phyloP scores from a whole-genome alignment of 176 grass and related monocot species.

The Oryza rufipogon region DNA sequence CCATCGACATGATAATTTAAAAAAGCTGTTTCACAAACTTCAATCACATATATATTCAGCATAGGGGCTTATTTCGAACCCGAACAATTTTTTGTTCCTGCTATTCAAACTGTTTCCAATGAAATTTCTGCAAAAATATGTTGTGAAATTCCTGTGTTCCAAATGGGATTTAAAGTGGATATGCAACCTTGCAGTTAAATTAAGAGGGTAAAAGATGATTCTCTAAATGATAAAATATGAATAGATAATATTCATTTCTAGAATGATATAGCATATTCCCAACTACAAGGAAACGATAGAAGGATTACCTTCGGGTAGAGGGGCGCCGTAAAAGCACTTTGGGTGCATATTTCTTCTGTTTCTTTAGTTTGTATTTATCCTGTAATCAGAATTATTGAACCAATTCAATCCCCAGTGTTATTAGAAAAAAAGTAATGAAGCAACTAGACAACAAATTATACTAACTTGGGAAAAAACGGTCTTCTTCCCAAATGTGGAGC shows the following conservation, averaged over 20 bases:
- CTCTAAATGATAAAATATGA: neutral
- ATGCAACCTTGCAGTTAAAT: neutral
- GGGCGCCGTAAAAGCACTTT: conserved; percentile 91
- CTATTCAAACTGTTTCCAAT: neutral
- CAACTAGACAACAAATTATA: neutral
- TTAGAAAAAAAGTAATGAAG: conserved; percentile 4
- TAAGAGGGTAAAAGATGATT: neutral
- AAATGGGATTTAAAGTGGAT: neutral
- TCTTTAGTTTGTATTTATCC: conserved; percentile 99
- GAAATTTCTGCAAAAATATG: neutral
- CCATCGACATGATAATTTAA: neutral
- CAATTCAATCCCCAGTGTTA: conserved; percentile 9
- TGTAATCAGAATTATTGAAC: conserved; percentile 31
- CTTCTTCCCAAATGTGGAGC: conserved; percentile 84
- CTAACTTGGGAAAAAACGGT: conserved; percentile 86
- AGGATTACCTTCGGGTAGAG: conserved; percentile 66
- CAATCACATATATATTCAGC: neutral
- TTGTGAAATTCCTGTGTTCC: neutral
- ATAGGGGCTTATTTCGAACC: neutral
- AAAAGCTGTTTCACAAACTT: neutral
- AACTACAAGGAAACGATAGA: neutral
- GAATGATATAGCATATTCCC: neutral
- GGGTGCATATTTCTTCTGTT: conserved; percentile 98
- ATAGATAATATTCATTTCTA: neutral
- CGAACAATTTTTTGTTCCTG: too few species aligned